Base-by-base conservation (phyloP, 2,329 filamentous ascomycete genomes). In the Stagonosporopsis vannaccii region DNA sequence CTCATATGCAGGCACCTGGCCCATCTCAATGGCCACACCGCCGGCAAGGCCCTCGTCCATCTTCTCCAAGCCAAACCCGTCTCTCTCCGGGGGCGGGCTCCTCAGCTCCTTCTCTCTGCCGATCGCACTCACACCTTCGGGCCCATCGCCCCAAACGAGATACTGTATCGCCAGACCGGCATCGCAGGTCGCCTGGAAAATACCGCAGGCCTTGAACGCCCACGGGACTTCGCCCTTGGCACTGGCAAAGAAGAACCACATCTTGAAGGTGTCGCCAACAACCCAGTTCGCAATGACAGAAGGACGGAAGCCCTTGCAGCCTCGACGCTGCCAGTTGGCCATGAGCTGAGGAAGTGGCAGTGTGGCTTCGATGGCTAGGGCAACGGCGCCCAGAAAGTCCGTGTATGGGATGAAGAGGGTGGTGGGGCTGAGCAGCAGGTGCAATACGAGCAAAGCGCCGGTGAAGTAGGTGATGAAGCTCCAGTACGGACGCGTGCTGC, bases 121-220 rank as follows among this genome's bases (percentile, higher is more conserved):
- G 30, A 22, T 19, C 0, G 40, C 58, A 7, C 57, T 51, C 1
- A 65, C 56, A 0, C 66, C 62, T 12, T 39, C 25, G 0, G 63
- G 62, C 5, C 72, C 71, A 61, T 75, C 70, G 0, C 72, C 63
- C 68, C 68, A 75, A 9, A 67, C 53, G 15, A 69, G 82, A 75
- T 91, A 94, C 73, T 95, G 91, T 15, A 89, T 74, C 2, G 90
- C 91, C 41, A 95, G 81, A 61, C 90, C 87, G 44, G 82, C 77
- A 78, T 96, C 91, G 77, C 91, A 94, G 20, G 79, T 80, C 19
- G 90, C 89, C 80, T 95, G 91, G 76, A 95, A 92, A 51, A 92
- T 81, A 62, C 90, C 91, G 71, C 90, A 94, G 19, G 91, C 77
- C 79, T 94, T 94, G 77, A 95, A 96, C 1, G 89, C 86, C 83